Base-by-base conservation (phyloP, 495 filamentous ascomycete species). In the Penicillium ochrochloron region DNA sequence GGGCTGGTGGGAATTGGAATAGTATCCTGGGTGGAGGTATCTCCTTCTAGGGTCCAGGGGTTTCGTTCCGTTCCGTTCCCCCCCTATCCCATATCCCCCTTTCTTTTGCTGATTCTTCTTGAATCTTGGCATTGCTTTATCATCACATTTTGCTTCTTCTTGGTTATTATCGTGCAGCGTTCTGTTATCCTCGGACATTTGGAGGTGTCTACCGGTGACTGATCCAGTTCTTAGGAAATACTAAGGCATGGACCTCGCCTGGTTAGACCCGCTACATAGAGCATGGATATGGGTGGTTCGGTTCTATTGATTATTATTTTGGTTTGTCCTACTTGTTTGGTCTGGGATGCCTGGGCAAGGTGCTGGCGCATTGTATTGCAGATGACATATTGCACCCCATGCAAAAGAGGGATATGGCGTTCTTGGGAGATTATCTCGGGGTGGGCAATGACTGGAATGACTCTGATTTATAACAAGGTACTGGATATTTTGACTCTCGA, bases 1-100 rank as follows among this genome's bases (percentile, higher is more conserved):
- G 80, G 80, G 79, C 67, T 53, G 80, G 78, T 29, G 80, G 79
- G n/a, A 74, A 80, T 50, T 82, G 80, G 80, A 73, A 73, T 4
- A 77, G 68, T 57, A 62, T 80, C 27, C 70, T 80, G 25, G 79
- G 78, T 19, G 79, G 78, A 15, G 80, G 80, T 0, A 75, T 82
- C 57, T 57, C 70, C 55, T 50, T 82, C 15, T 80, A 70, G 58
- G 48, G 34, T 19, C n/a, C 0, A 5, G n/a, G 56, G 23, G 53
- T 14, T 9, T 11, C 31, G 2, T 4, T 21, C 31, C 15, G 8
- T 15, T 21, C 53, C 9, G 31, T 17, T 6, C 15, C 44, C 44
- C 31, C 27, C 14, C 35, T 57, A n/a, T 27, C 25, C 25, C 25
- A 33, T 31, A 0, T 5, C 44, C 44, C 31, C 27, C 29, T 55